Evolutionary conservation across 768 basidiomycete genomes (phyloP).

Genomic region (Collybiopsis confluens): DNA sequence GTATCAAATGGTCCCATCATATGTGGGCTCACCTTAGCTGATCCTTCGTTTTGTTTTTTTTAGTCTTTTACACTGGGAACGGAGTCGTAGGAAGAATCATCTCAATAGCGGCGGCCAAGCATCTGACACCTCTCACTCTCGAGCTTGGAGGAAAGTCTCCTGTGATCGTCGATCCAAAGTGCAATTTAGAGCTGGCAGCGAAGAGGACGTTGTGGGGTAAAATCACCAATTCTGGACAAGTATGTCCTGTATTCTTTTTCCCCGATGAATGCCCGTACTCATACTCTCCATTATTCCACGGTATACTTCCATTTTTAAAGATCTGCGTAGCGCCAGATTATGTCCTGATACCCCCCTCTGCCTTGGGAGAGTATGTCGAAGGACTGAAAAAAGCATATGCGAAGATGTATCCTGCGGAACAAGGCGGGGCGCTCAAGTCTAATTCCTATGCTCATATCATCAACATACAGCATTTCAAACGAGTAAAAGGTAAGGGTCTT

Average conservation of each 20-base stretch:
- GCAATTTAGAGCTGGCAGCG: slow-evolving; percentile 62
- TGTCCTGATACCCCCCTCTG: slow-evolving; percentile 40
- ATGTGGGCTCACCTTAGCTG: no score
- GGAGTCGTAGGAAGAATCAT: slow-evolving; percentile 44
- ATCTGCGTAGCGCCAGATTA: slow-evolving; percentile 67
- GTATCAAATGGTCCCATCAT: slow-evolving; percentile 1
- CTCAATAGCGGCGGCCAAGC: slow-evolving; percentile 46
- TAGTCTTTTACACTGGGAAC: slow-evolving; percentile 44
- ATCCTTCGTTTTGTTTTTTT: not conserved
- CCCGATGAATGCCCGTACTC: no score
- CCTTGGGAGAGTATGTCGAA: slow-evolving; percentile 34
- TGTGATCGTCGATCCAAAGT: slow-evolving; percentile 65
- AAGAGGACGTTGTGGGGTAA: slow-evolving; percentile 82
- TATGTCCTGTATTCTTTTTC: not conserved
- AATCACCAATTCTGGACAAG: slow-evolving; percentile 66
- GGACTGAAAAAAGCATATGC: slow-evolving; percentile 39
- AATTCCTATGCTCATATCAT: slow-evolving; percentile 51
- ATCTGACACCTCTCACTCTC: slow-evolving; percentile 51
- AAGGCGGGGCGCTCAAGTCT: slow-evolving; percentile 30
- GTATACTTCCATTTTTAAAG: slow-evolving; percentile 2
- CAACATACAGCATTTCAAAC: slow-evolving; percentile 46
- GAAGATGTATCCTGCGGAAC: slow-evolving; percentile 21
- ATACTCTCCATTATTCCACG: not conserved
- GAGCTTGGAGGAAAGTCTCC: slow-evolving; percentile 61
- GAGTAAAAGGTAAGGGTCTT: slow-evolving; percentile 45